Evolutionary conservation across 2,329 filamentous ascomycete genomes (phyloP).

Genomic region (Penicillium concentricum): DNA sequence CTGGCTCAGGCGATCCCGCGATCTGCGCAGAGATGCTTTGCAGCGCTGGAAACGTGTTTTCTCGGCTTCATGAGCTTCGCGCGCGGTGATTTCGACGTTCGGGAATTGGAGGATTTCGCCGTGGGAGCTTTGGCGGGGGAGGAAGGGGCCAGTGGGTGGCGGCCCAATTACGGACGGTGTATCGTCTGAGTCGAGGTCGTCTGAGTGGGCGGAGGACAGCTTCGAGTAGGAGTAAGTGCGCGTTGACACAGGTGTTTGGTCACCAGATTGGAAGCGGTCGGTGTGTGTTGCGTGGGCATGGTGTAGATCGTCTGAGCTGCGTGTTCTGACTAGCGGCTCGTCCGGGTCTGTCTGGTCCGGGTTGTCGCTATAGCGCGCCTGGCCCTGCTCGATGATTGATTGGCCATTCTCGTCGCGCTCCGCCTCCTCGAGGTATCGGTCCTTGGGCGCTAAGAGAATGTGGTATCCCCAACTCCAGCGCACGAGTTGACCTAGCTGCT

Average conservation of each 20-base stretch:
- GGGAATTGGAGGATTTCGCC: constrained; percentile 63
- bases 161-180: constrained; percentile 29
- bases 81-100: constrained; percentile 33
- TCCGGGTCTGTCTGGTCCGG: constrained; percentile 39
- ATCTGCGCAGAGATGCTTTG: constrained; percentile 24
- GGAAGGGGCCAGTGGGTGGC: constrained; percentile 37
- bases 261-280: constrained; percentile 37
- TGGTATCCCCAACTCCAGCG: constrained; percentile 99
- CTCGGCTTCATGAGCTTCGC: constrained; percentile 23
- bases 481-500: constrained; percentile 91
- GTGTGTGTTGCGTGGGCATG: constrained; percentile 11
- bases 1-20: constrained; percentile 18
- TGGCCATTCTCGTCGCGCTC: constrained; percentile 36
- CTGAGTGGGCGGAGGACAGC: constrained; percentile 23
- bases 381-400: constrained; percentile 39
- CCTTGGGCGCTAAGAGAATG: constrained; percentile 82
- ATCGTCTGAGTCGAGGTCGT: constrained; percentile 16
- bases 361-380: constrained; percentile 42
- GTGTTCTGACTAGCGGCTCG: constrained; percentile 36
- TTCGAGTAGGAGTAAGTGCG: constrained; percentile 39
- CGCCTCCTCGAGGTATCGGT: constrained; percentile 49
- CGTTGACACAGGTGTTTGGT: constrained; percentile 40
- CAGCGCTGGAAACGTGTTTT: constrained; percentile 31
- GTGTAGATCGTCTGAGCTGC: constrained; percentile 31
- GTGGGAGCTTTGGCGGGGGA: constrained; percentile 41